Evolutionary conservation across 164 flowering plant genomes (phyloP).

Genomic region (Tetracentron sinense): DNA sequence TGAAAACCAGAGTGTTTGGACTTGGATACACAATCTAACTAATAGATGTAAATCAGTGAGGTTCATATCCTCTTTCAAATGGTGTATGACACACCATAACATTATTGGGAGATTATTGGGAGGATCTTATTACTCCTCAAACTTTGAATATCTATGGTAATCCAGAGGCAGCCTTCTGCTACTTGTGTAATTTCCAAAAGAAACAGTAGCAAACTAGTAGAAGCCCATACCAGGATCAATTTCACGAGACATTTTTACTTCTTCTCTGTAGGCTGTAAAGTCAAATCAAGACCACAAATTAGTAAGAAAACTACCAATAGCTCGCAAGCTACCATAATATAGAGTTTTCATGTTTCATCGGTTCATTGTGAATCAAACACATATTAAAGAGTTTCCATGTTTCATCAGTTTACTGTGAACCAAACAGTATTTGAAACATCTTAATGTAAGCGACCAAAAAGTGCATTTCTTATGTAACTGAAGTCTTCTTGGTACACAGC

Average conservation of each 20-base stretch:
- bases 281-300: slow-evolving; percentile 10
- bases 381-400: too few species aligned
- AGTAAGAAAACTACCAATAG: background rate
- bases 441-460: background rate
- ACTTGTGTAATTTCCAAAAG: background rate
- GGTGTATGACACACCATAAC: background rate
- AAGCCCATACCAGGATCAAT: slow-evolving; percentile 24
- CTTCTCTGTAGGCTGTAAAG: slow-evolving; percentile 31
- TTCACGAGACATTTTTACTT: slow-evolving; percentile 25
- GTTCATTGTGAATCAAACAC: too few species aligned
- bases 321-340: background rate
- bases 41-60: background rate
- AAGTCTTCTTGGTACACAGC: background rate
- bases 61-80: background rate
- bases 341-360: too few species aligned
- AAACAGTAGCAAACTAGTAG: background rate
- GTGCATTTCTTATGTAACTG: background rate
- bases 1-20: background rate
- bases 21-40: background rate
- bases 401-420: too few species aligned
- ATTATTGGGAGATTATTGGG: background rate
- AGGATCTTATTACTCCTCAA: background rate
- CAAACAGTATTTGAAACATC: background rate
- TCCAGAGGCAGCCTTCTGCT: slow-evolving; percentile 2
- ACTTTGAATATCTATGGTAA: background rate